Evolutionary conservation across 257 asterid genomes (phyloP).

Genomic region (Salvia hispanica): DNA sequence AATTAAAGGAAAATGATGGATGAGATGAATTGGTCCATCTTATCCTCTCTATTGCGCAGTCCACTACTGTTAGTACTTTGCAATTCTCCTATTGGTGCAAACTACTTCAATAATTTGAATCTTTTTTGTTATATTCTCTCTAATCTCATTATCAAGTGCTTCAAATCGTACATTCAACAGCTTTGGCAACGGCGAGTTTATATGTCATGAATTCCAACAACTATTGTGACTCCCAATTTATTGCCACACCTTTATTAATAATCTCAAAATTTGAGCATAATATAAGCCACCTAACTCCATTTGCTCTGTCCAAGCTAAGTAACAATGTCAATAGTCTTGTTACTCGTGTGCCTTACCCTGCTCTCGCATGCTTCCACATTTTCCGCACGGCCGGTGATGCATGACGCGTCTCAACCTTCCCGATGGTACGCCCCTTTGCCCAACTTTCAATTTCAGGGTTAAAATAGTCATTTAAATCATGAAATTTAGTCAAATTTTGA

Average conservation of each 20-base stretch:
- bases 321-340: conserved; percentile 32
- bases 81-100: background rate
- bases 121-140: background rate
- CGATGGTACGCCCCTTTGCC: conserved; percentile 30
- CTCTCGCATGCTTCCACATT: conserved; percentile 18
- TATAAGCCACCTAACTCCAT: conserved; percentile 19
- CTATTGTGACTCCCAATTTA: conserved; percentile 44
- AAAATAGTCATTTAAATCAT: too few relatives aligned
- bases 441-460: too few relatives aligned
- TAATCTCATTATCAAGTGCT: background rate
- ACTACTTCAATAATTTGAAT: conserved; percentile 4
- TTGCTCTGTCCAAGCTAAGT: background rate
- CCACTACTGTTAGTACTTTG: background rate
- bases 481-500: too few relatives aligned
- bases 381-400: conserved; percentile 23
- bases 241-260: conserved; percentile 23
- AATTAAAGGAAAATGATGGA: conserved; percentile 10
- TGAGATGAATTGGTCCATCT: background rate
- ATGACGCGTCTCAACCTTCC: conserved; percentile 9
- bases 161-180: conserved; percentile 28
- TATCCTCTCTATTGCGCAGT: background rate
- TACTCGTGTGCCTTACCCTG: conserved; percentile 33
- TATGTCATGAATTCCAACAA: conserved; percentile 40
- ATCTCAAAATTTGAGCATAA: background rate
- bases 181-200: conserved; percentile 39